Conservation (phyloP, 1,139 yeast species). For the Neolecta irregularis region DNA sequence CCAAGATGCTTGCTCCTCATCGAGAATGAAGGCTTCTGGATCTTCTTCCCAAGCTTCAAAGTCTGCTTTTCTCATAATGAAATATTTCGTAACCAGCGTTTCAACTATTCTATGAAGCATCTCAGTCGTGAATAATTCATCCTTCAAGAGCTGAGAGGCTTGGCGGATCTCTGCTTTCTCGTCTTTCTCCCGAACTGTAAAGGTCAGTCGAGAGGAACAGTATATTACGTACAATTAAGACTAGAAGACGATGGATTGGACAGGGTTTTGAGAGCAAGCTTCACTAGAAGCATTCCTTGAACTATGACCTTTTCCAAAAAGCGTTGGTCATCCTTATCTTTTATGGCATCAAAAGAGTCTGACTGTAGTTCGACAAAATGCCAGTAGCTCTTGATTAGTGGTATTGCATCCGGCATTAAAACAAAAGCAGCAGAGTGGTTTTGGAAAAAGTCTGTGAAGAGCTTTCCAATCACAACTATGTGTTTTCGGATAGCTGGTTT, state of each 20-base stretch:
- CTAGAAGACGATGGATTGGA: conserved; percentile 8
- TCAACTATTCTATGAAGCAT: conserved; percentile 47
- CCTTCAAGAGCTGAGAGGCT: conserved; percentile 39
- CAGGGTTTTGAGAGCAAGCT: conserved; percentile 45
- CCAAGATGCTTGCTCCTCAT: conserved; percentile 62
- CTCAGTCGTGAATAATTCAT: conserved; percentile 42
- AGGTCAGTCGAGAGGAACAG: not conserved
- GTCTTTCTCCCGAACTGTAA: conserved; percentile 34
- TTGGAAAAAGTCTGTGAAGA: conserved; percentile 42
- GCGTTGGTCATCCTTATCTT: conserved; percentile 31
- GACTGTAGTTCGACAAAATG: conserved; percentile 51
- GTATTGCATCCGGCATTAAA: conserved; percentile 47
- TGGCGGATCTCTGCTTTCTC: conserved; percentile 37
- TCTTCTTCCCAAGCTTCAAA: conserved; percentile 67
- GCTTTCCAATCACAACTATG: conserved; percentile 59
- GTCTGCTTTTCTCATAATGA: conserved; percentile 58
- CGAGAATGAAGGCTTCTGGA: conserved; percentile 87
- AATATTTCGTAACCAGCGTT: conserved; percentile 53
- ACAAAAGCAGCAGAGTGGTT: conserved; percentile 58
- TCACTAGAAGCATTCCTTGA: conserved; percentile 52
- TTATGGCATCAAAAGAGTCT: conserved; percentile 36
- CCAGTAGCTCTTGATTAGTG: conserved; percentile 44
- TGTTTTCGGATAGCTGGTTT: conserved; percentile 22
- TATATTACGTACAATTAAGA: conserved; percentile 20
- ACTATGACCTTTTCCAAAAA: conserved; percentile 69